phyloP scores from a whole-genome alignment of 768 basidiomycete species.

The Phanerochaete carnosa region DNA sequence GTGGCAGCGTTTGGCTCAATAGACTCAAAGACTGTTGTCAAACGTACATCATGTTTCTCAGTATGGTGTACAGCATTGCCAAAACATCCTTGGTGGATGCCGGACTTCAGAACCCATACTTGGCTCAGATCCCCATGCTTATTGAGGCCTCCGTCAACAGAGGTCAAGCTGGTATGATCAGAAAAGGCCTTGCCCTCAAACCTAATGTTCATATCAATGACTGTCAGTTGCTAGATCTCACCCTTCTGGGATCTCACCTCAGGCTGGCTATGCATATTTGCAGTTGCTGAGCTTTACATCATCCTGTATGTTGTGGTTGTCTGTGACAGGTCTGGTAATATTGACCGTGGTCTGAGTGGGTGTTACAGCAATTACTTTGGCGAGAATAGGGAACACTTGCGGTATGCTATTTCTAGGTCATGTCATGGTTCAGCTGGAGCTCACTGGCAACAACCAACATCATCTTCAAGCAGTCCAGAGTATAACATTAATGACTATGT shows the following conservation, averaged over 20 bases:
- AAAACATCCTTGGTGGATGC: constrained; percentile 42
- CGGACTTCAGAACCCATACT: constrained; percentile 51
- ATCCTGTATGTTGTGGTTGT: constrained; percentile 38
- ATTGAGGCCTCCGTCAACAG: constrained; percentile 44
- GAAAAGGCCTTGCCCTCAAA: constrained; percentile 58
- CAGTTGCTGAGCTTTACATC: constrained; percentile 44
- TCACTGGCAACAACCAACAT: constrained; percentile 31
- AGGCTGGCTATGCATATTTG: too few species aligned
- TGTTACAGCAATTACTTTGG: too few species aligned
- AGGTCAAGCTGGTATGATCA: constrained; percentile 50
- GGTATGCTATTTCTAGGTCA: constrained; percentile 35
- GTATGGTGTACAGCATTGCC: constrained; percentile 59
- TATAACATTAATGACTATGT: background rate
- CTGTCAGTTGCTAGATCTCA: constrained; percentile 28
- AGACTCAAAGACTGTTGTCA: constrained; percentile 41
- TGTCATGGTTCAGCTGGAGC: constrained; percentile 29
- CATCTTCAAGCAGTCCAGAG: too few species aligned
- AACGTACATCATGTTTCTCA: constrained; percentile 50
- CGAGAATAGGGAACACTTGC: constrained; percentile 30
- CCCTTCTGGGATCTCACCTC: background rate
- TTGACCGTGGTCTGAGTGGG: too few species aligned
- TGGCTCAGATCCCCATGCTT: constrained; percentile 45
- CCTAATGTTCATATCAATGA: constrained; percentile 54
- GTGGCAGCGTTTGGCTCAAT: background rate
- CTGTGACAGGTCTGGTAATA: constrained; percentile 8